phyloP scores from a whole-genome alignment of 352 stramenopile genomes.

The Globisporangium middletonii region DNA sequence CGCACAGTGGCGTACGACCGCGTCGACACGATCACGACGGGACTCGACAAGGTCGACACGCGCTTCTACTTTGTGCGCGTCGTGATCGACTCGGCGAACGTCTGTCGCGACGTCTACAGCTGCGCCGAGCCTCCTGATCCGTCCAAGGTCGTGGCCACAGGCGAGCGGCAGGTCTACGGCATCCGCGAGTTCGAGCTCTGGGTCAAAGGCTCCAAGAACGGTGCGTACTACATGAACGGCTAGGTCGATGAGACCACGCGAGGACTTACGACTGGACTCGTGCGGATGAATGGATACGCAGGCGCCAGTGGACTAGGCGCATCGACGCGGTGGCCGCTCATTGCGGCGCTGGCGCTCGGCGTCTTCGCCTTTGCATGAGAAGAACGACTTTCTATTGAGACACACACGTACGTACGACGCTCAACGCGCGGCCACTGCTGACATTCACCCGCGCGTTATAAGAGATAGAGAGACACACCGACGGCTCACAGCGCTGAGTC shows the following conservation, averaged over 20 bases:
- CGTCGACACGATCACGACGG: conserved; percentile 51
- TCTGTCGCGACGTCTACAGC: conserved; percentile 32
- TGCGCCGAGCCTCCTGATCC: conserved; percentile 28
- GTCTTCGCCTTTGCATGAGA: not conserved
- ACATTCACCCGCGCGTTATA: conserved; percentile 22
- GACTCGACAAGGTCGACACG: conserved; percentile 31
- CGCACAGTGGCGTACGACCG: conserved; percentile 48
- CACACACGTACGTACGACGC: conserved; percentile 5
- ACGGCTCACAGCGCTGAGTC: conserved; percentile 59
- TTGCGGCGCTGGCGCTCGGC: not conserved
- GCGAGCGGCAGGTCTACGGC: conserved; percentile 68
- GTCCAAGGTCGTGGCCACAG: conserved; percentile 17
- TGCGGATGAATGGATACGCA: not conserved
- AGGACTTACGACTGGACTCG: not conserved
- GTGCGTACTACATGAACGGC: too few species aligned
- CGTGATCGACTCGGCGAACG: conserved; percentile 38
- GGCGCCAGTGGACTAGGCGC: not conserved
- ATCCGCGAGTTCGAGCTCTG: conserved; percentile 79
- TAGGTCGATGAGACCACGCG: too few species aligned
- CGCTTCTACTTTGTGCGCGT: conserved; percentile 57
- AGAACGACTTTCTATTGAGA: not conserved
- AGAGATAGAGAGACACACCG: conserved; percentile 2
- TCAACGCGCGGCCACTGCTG: conserved; percentile 21
- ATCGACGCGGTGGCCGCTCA: not conserved
- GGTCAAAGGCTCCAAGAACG: conserved; percentile 47